Evolutionary conservation across 345 rosid genomes (phyloP).

Genomic region (Combretum micranthum): DNA sequence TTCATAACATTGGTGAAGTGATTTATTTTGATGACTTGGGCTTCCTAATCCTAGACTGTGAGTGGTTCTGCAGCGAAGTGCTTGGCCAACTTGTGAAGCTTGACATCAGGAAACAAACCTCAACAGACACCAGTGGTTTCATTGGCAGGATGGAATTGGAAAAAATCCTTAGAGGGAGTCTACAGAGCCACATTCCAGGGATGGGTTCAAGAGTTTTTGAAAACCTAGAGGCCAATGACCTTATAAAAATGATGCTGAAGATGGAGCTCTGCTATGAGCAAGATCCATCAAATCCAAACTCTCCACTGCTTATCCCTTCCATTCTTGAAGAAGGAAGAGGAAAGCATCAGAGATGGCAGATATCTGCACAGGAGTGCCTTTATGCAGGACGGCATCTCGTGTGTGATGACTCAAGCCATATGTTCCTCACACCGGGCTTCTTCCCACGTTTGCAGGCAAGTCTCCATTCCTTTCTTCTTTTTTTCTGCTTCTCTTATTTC

Average conservation of each 20-base stretch:
- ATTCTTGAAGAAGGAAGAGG: conserved; percentile 97
- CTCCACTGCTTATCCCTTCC: conserved; percentile 65
- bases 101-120: conserved; percentile 55
- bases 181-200: conserved; percentile 85
- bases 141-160: conserved; percentile 66
- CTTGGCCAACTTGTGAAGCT: conserved; percentile 70
- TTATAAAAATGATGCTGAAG: conserved; percentile 78
- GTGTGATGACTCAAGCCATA: conserved; percentile 85
- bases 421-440: conserved; percentile 85
- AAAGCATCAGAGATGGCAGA: conserved; percentile 75
- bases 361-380: conserved; percentile 44
- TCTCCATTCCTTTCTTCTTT: conserved; percentile 1
- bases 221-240: conserved; percentile 61
- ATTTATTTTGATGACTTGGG: conserved; percentile 75
- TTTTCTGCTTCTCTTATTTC: not conserved
- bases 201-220: conserved; percentile 77
- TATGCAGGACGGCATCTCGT: conserved; percentile 84
- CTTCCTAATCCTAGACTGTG: conserved; percentile 65
- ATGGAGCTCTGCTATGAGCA: conserved; percentile 75
- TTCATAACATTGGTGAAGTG: conserved; percentile 83
- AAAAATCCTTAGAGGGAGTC: conserved; percentile 59
- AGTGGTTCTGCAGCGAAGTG: conserved; percentile 86
- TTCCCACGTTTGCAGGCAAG: conserved; percentile 90
- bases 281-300: conserved; percentile 69
- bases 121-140: conserved; percentile 52